Base-by-base conservation (phyloP, 2,329 filamentous ascomycete genomes). In the Aspergillus quadrilineatus region DNA sequence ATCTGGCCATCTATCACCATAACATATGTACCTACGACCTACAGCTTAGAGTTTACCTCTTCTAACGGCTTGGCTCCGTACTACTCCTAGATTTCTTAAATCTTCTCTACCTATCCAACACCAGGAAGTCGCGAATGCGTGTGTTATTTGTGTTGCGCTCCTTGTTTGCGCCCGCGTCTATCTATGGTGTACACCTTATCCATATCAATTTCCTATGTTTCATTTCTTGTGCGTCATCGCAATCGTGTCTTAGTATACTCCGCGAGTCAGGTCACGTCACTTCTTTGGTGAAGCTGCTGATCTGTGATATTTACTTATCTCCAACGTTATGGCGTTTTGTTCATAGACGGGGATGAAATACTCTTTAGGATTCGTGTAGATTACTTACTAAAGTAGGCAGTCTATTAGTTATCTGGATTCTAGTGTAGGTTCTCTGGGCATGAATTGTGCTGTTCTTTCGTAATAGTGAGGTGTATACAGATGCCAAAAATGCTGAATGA, bases 121-220 rank as follows among this genome's bases (percentile, higher is more conserved):
- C 45, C 45, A 36, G 45, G 30, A 39, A 32, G 44, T 39, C 36
- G 12, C 36, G n/a, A 39, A n/a, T 39, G 36, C 6, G 36, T 39
- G 36, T 39, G 9, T 39, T 39, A 14, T 4, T 14, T 9, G 15
- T 26, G 39, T 34, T n/a, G 28, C 26, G 39, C 26, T n/a, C 17
- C 34, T 2, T 43, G 37, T 34, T 41, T 46, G 42, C n/a, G 4
- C 9, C 32, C 29, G 15, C 47, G 26, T 28, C 5, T 28, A 28
- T 28, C 28, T 54, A 41, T 12, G 14, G 41, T 43, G 51, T 53
- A 53, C 39, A 28, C 45, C 44, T 28, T 47, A 54, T 42, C 28
- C 41, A 48, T 54, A 55, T 53, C 32, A 36, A n/a, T 51, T 39
- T 63, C 41, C 45, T 53, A 58, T 60, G 41, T 57, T 28, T 55